A percentile compares a stretch with the other conserved stretches of the same genome.
These are phyloP conservation scores for Clavispora phyllophila DNA, from an alignment of 805 yeast species.

Conservation along the genomic window DNA sequence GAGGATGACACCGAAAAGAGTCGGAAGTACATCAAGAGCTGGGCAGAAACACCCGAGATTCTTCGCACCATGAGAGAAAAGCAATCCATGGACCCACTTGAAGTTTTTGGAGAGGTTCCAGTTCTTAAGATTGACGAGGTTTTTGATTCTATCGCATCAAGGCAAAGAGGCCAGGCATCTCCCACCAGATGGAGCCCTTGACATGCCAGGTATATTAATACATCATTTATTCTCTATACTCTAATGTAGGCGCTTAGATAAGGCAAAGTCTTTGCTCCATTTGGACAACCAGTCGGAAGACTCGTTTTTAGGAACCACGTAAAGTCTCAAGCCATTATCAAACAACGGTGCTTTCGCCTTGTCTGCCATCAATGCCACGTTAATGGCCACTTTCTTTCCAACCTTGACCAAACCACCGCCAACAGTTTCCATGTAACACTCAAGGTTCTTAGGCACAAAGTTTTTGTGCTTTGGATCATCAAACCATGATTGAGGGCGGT, in stretches of 20 bases:
- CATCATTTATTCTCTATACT: not conserved
- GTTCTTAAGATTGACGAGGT: constrained; percentile 66
- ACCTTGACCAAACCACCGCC: constrained; percentile 82
- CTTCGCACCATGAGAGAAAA: constrained; percentile 22
- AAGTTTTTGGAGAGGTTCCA: constrained; percentile 71
- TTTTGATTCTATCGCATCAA: constrained; percentile 49
- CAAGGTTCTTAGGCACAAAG: constrained; percentile 55
- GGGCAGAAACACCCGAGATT: constrained; percentile 39
- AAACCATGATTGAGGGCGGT: constrained; percentile 69
- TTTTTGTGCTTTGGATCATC: constrained; percentile 55
- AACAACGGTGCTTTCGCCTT: constrained; percentile 70
- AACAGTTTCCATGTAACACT: constrained; percentile 76
- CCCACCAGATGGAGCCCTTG: constrained; percentile 33
- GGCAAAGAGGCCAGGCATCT: constrained; percentile 51
- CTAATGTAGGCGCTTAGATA: constrained; percentile 31
- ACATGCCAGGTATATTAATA: not conserved
- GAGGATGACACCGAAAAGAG: constrained; percentile 29
- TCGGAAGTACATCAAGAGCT: constrained; percentile 16
- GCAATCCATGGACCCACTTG: constrained; percentile 51
- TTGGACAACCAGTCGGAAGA: constrained; percentile 57
- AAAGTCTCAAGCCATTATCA: constrained; percentile 66
- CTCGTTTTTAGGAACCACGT: constrained; percentile 71
- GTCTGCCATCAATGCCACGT: constrained; percentile 57
- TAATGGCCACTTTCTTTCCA: constrained; percentile 69
- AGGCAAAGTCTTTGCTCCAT: constrained; percentile 61